Base-by-base conservation (phyloP, 176 grass and related monocot genomes). In the Stipa capillata region DNA sequence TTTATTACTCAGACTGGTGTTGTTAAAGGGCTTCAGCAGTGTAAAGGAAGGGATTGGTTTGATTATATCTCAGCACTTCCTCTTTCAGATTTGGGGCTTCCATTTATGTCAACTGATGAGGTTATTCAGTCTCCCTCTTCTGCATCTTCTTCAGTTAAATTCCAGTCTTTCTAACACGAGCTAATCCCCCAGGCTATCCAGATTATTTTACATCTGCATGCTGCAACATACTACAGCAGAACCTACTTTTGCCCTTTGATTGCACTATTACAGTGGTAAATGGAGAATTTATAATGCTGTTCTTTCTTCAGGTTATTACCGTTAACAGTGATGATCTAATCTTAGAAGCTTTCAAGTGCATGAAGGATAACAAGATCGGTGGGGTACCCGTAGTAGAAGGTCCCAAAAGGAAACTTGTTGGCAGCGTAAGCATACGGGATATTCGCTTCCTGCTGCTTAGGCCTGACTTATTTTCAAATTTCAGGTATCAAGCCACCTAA, bases 31-130 rank as follows among this genome's bases (percentile, higher is more conserved):
- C 96, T 98, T 37, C 82, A 87, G 74, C 74, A 94, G 80, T 98
- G 96, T 63, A 87, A 78, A 81, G 92, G 96, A 75, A 94, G 96
- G 84, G 96, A 95, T 77, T 98, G 96, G 96, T 98, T 94, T 75
- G 96, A 98, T 58, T 94, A 89, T 66, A 98, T 98, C 33, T 80
- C 92, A 5, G 73, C 85, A 54, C 80, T 90, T 64, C 80, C 90
- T 49, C 90, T 98, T 73, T 83, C 88, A 69, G 90, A 98, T 28
- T 85, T 98, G 56, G 96, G 96, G 32, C 96, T 98, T 91, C 96
- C 96, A n/a, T 98, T 93, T 65, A 93, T 93, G 92, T 90, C 85
- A 40, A 60, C 78, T 40, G 83, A 98, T 85, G 87, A 98, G 96
- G 96, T 98, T 78, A 85, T 62, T 87, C 55, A 48, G 17, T 72